Evolutionary conservation across 2,329 filamentous ascomycete genomes (phyloP).

Genomic region (Hirsutella rhossiliensis): DNA sequence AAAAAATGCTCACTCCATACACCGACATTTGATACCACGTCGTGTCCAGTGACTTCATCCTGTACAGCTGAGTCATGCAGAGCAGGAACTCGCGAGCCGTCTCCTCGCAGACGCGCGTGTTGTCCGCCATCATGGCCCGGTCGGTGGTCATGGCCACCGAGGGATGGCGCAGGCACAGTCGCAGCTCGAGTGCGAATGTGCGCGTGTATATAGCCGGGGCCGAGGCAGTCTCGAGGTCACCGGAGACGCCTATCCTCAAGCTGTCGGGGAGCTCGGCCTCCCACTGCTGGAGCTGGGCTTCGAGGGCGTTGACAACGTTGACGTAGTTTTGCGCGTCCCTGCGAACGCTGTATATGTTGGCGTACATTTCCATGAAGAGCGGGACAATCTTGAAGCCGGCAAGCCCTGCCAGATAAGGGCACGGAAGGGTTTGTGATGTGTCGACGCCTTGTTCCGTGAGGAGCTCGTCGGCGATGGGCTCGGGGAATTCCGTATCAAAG

Average conservation of each 20-base stretch:
- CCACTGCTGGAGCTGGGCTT: constrained; percentile 52
- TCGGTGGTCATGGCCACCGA: constrained; percentile 46
- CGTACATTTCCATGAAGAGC: constrained; percentile 62
- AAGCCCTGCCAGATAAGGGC: constrained; percentile 55
- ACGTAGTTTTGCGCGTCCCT: constrained; percentile 52
- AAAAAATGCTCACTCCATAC: constrained; percentile 63
- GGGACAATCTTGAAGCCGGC: constrained; percentile 52
- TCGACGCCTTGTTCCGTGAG: constrained; percentile 54
- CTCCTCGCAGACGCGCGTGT: constrained; percentile 54
- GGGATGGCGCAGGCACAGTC: constrained; percentile 48
- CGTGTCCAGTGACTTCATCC: constrained; percentile 58
- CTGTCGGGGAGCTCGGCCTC: constrained; percentile 50
- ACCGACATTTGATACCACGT: constrained; percentile 67
- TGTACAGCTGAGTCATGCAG: constrained; percentile 45
- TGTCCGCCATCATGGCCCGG: constrained; percentile 43
- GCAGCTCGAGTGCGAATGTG: constrained; percentile 43
- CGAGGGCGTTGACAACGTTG: constrained; percentile 49
- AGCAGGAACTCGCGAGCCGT: constrained; percentile 52
- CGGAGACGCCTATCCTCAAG: constrained; percentile 34
- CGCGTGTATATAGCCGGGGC: constrained; percentile 43
- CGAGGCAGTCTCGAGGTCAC: constrained; percentile 27
- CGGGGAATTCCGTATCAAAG: constrained; percentile 67
- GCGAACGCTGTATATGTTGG: constrained; percentile 61
- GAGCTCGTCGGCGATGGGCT: constrained; percentile 58
- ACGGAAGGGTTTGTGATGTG: constrained; percentile 40